A percentile compares a stretch with the other conserved stretches of the same genome.
Evolutionary conservation across 441 rosid genomes (phyloP).

Genomic region (Capsella rubella): DNA sequence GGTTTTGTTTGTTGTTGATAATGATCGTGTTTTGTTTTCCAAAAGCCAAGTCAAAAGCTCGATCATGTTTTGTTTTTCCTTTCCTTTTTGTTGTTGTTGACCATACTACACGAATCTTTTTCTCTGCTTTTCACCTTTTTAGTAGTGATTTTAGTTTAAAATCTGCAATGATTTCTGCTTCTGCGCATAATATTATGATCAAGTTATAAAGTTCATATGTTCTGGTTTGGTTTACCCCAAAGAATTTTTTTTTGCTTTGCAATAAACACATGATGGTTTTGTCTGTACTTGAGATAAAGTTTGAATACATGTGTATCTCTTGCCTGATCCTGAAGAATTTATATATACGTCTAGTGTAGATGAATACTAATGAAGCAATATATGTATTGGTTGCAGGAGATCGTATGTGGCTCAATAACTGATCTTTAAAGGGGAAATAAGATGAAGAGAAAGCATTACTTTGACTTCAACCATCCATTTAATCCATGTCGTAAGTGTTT

Average conservation of each 20-base stretch:
- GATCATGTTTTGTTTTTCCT: background rate
- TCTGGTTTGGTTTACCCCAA: background rate
- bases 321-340: background rate
- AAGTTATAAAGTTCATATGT: background rate
- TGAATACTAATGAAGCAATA: background rate
- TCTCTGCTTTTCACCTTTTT: background rate
- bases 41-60: background rate
- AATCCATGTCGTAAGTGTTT: conserved; percentile 59
- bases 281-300: background rate
- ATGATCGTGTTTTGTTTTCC: background rate
- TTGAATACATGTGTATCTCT: background rate
- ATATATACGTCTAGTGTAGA: background rate
- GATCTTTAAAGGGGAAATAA: conserved; percentile 9
- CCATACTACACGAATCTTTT: background rate
- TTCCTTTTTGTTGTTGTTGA: background rate
- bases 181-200: background rate
- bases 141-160: background rate
- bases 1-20: conserved; percentile 2
- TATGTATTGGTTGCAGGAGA: conserved; percentile 16
- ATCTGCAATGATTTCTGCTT: background rate
- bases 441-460: conserved; percentile 61
- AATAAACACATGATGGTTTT: no score
- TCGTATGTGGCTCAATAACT: conserved; percentile 16
- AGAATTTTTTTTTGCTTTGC: no score
- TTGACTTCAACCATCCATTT: conserved; percentile 61